Percentiles rank a stretch among this genome's conserved stretches.
Evolutionary conservation across 495 filamentous ascomycete species (phyloP).

Genomic region (Penicillium maclennaniae): DNA sequence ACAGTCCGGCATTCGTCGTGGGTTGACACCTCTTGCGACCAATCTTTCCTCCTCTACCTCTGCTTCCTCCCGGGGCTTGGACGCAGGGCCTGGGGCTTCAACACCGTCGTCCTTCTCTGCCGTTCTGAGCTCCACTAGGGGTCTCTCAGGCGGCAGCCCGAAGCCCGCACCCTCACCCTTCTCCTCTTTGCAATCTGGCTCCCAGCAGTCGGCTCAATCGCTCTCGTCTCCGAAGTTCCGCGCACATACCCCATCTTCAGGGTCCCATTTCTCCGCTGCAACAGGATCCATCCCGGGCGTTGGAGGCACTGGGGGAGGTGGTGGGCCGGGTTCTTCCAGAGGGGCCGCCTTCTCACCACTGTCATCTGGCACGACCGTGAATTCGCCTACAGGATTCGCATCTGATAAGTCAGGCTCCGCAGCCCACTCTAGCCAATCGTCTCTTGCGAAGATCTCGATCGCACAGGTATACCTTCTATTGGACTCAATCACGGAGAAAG

Average conservation of each 20-base stretch:
- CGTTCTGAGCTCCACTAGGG: slow-evolving; percentile 48
- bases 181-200: slow-evolving; percentile 54
- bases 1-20: slow-evolving; percentile 56
- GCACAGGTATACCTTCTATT: slow-evolving; percentile 93
- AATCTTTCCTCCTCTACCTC: slow-evolving; percentile 47
- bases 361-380: slow-evolving; percentile 56
- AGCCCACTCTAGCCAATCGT: slow-evolving; percentile 48
- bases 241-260: slow-evolving; percentile 58
- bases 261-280: slow-evolving; percentile 55
- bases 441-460: slow-evolving; percentile 76
- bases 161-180: slow-evolving; percentile 52
- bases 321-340: slow-evolving; percentile 51
- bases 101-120: slow-evolving; percentile 56
- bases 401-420: slow-evolving; percentile 48
- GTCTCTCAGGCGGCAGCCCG: slow-evolving; percentile 47
- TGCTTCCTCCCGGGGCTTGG: slow-evolving; percentile 42
- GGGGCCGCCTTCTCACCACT: slow-evolving; percentile 61
- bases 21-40: slow-evolving; percentile 61
- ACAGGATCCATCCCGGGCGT: slow-evolving; percentile 54
- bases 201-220: slow-evolving; percentile 54
- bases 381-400: slow-evolving; percentile 56
- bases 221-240: slow-evolving; percentile 57
- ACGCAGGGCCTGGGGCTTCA: slow-evolving; percentile 41
- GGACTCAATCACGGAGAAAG: slow-evolving; percentile 89
- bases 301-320: slow-evolving; percentile 59